Conservation (phyloP, 2,329 filamentous ascomycete species). For the Cercospora sojina region DNA sequence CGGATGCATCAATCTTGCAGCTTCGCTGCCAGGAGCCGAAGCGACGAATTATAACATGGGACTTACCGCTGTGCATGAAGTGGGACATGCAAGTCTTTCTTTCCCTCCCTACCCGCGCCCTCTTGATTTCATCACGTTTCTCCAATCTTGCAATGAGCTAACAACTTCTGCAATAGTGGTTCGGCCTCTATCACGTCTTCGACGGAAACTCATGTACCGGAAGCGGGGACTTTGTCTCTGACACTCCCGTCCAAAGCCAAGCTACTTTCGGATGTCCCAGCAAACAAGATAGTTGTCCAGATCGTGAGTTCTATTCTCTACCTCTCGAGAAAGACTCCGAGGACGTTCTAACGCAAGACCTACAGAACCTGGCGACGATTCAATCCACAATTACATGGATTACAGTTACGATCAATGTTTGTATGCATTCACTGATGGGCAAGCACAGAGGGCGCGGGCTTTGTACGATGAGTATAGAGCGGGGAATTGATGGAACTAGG, state of each 20-base stretch:
- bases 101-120: background rate
- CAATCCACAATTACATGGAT: constrained; percentile 56
- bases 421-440: constrained; percentile 22
- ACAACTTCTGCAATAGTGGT: constrained; percentile 4
- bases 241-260: constrained; percentile 41
- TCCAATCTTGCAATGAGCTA: background rate
- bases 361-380: constrained; percentile 38
- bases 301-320: background rate
- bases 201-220: constrained; percentile 44
- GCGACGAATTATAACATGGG: constrained; percentile 48
- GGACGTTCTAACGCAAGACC: background rate
- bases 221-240: constrained; percentile 44
- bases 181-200: constrained; percentile 43
- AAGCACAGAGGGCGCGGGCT: constrained; percentile 15
- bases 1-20: constrained; percentile 55
- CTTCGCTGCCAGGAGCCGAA: constrained; percentile 52
- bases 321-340: background rate
- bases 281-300: constrained; percentile 50
- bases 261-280: constrained; percentile 52
- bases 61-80: constrained; percentile 46
- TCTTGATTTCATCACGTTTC: background rate
- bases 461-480: constrained; percentile 22
- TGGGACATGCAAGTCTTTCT: constrained; percentile 35
- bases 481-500: constrained; percentile 10
- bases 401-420: constrained; percentile 30